These are phyloP conservation scores for Tympanopsis confertula DNA, from an alignment of 2,329 filamentous ascomycete species.

Conservation along the genomic window DNA sequence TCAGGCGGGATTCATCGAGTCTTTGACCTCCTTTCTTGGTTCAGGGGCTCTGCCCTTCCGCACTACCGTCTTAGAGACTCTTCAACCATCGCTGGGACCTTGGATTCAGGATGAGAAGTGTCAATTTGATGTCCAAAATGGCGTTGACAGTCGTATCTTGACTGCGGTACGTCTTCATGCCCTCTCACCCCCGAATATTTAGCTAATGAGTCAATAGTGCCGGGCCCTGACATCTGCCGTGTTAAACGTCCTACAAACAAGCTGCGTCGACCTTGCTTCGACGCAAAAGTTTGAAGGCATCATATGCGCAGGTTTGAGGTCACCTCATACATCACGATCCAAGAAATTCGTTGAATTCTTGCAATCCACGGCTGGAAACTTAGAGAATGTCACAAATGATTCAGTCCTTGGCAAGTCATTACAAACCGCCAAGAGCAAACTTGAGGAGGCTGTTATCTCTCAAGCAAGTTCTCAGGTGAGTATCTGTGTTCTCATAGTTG, in stretches of 20 bases:
- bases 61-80: not conserved
- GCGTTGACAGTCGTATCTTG: not conserved
- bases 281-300: not conserved
- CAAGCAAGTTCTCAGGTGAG: too few relatives aligned
- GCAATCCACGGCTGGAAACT: too few relatives aligned
- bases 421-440: too few relatives aligned
- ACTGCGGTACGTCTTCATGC: not conserved
- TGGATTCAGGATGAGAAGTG: not conserved
- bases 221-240: not conserved
- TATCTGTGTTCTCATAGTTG: too few relatives aligned
- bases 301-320: not conserved
- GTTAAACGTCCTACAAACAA: not conserved
- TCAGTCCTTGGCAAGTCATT: too few relatives aligned
- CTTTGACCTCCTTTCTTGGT: not conserved
- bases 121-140: not conserved
- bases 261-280: not conserved
- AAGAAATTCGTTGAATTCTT: not conserved
- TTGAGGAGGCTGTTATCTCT: too few relatives aligned
- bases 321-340: not conserved
- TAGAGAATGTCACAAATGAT: too few relatives aligned
- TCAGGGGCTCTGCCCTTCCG: not conserved
- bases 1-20: not conserved
- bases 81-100: not conserved
- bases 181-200: too few relatives aligned
- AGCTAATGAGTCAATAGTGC: too few relatives aligned